A percentile compares a stretch with the other conserved stretches of the same genome.
Conservation (phyloP, 139 green algal genomes). For the Picochlorum sp. region DNA sequence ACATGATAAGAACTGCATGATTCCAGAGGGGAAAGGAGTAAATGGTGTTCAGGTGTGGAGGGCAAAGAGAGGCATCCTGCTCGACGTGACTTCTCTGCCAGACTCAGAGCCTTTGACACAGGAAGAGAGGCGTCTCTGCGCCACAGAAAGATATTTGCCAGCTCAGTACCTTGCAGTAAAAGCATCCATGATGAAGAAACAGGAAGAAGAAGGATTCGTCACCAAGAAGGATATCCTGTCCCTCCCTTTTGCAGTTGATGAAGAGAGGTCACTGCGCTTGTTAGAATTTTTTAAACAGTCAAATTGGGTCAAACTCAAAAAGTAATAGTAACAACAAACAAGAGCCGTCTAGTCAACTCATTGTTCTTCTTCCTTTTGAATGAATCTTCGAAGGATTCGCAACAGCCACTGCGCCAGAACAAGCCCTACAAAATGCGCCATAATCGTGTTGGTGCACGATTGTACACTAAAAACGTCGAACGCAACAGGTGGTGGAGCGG, state of each 20-base stretch:
- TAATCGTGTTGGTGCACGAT: conserved; percentile 78
- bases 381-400: conserved; percentile 35
- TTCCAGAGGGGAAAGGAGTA: conserved; percentile 6
- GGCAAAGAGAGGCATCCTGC: conserved; percentile 40
- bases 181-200: conserved; percentile 49
- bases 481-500: conserved; percentile 51
- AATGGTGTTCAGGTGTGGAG: conserved; percentile 43
- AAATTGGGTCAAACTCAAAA: conserved; percentile 1
- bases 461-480: conserved; percentile 90
- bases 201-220: conserved; percentile 12
- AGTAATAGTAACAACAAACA: not conserved
- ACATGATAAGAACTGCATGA: not conserved
- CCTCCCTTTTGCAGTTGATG: conserved; percentile 22
- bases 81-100: conserved; percentile 66
- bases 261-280: conserved; percentile 8
- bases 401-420: conserved; percentile 71
- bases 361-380: conserved; percentile 22
- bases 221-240: conserved; percentile 7
- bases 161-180: conserved; percentile 77
- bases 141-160: conserved; percentile 55
- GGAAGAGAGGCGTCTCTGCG: conserved; percentile 71
- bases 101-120: conserved; percentile 49
- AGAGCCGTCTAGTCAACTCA: not conserved
- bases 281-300: conserved; percentile 19
- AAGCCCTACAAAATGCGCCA: conserved; percentile 76